phyloP scores from a whole-genome alignment of 2,329 filamentous ascomycete species.

The Emergomyces africanus region DNA sequence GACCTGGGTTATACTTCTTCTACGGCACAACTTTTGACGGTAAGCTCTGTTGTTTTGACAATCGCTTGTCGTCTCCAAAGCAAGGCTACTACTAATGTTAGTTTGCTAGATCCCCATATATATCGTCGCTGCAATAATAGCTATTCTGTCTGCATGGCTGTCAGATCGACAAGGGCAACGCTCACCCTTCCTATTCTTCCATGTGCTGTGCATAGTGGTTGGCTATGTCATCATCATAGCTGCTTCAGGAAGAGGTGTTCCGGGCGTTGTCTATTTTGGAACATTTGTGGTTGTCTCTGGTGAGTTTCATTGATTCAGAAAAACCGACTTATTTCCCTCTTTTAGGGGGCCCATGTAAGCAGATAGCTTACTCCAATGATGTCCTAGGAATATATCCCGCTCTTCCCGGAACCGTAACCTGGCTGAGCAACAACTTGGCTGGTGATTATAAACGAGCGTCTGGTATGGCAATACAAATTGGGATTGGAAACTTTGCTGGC shows the following conservation, averaged over 20 bases:
- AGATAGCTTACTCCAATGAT: background rate
- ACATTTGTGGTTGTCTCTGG: slow-evolving; percentile 36
- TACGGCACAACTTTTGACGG: slow-evolving; percentile 29
- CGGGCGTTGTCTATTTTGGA: slow-evolving; percentile 35
- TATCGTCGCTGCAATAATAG: slow-evolving; percentile 25
- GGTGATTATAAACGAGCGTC: slow-evolving; percentile 45
- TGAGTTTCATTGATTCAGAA: slow-evolving; percentile 10
- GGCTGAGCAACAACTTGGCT: slow-evolving; percentile 46
- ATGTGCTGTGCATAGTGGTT: slow-evolving; percentile 41
- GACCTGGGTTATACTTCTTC: slow-evolving; percentile 28
- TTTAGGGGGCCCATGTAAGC: background rate
- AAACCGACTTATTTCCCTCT: background rate
- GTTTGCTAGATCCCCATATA: slow-evolving; percentile 24
- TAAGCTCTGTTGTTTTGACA: slow-evolving; percentile 5
- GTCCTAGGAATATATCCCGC: slow-evolving; percentile 31
- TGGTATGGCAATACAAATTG: slow-evolving; percentile 54
- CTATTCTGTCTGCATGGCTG: slow-evolving; percentile 38
- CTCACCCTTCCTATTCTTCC: slow-evolving; percentile 43
- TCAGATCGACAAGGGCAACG: slow-evolving; percentile 43
- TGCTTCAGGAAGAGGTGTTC: slow-evolving; percentile 20
- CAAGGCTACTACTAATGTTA: background rate
- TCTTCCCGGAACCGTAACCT: slow-evolving; percentile 38
- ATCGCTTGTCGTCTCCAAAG: background rate
- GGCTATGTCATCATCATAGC: slow-evolving; percentile 43
- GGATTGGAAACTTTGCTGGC: slow-evolving; percentile 41